These are phyloP conservation scores for Phytophthora vignae DNA, from an alignment of 352 stramenopile genomes.

Conservation along the genomic window DNA sequence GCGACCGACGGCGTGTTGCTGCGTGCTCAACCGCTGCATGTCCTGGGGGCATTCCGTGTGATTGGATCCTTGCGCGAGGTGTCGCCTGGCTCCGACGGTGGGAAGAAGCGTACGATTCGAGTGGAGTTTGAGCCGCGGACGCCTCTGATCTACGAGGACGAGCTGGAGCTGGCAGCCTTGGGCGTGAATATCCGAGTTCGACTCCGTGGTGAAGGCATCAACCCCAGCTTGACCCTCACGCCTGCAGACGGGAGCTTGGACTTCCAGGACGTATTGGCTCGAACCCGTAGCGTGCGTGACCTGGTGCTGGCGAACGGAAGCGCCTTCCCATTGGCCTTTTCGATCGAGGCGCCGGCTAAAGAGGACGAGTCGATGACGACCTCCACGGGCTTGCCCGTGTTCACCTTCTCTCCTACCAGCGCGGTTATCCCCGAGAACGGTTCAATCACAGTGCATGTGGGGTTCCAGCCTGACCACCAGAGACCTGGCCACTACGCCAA, in stretches of 20 bases:
- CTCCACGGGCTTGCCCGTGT: conserved; percentile 50
- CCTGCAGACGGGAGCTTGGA: conserved; percentile 68
- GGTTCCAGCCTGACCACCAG: conserved; percentile 73
- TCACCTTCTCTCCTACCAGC: conserved; percentile 71
- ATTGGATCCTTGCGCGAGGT: conserved; percentile 74
- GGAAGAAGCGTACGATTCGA: conserved; percentile 38
- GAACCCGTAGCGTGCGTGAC: conserved; percentile 53
- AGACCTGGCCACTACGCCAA: conserved; percentile 63
- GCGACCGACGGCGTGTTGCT: conserved; percentile 46
- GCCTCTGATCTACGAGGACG: conserved; percentile 74
- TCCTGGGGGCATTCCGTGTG: conserved; percentile 83
- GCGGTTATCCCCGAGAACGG: conserved; percentile 67
- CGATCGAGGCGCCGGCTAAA: conserved; percentile 36
- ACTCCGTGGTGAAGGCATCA: conserved; percentile 78
- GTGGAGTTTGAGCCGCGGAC: conserved; percentile 76
- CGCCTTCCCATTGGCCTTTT: conserved; percentile 70
- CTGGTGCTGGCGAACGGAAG: conserved; percentile 70
- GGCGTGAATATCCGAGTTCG: conserved; percentile 45
- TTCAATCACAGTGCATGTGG: conserved; percentile 59
- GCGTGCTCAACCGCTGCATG: conserved; percentile 69
- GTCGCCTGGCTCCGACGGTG: conserved; percentile 2
- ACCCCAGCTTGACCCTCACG: conserved; percentile 71
- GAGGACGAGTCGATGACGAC: conserved; percentile 4
- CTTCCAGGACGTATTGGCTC: conserved; percentile 74
- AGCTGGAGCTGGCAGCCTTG: conserved; percentile 58